A percentile compares a stretch with the other conserved stretches of the same genome.
These are phyloP conservation scores for Diospyros lotus DNA, from an alignment of 148 eudicot species.

Conservation along the genomic window DNA sequence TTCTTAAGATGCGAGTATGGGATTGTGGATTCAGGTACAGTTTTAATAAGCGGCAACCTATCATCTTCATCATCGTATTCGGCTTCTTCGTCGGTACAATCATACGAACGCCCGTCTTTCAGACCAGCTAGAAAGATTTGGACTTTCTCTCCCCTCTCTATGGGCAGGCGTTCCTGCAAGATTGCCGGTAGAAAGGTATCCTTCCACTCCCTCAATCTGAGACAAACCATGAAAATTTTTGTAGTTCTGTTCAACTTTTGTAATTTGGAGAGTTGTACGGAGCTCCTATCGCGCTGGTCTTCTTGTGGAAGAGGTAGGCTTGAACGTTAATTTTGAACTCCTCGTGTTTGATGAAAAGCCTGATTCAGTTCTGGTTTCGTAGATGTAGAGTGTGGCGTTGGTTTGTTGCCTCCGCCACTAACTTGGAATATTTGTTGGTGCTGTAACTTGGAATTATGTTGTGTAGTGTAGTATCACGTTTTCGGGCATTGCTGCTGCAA, in stretches of 20 bases:
- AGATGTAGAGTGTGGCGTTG: background rate
- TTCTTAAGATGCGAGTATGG: background rate
- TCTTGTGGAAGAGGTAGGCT: background rate
- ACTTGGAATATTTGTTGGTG: background rate
- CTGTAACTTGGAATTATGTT: background rate
- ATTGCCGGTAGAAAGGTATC: slow-evolving; percentile 87
- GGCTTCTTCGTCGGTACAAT: slow-evolving; percentile 23
- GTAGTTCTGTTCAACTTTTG: background rate
- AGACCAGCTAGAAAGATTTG: slow-evolving; percentile 51
- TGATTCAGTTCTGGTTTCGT: slow-evolving; percentile 9
- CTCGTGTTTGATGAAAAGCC: slow-evolving; percentile 40
- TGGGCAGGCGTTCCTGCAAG: slow-evolving; percentile 90
- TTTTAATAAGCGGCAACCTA: slow-evolving; percentile 24
- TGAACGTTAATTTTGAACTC: slow-evolving; percentile 17
- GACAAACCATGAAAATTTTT: background rate
- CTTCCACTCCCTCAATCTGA: background rate
- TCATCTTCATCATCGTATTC: slow-evolving; percentile 36
- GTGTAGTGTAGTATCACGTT: background rate
- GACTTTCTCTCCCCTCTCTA: slow-evolving; percentile 67
- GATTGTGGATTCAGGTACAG: slow-evolving; percentile 30
- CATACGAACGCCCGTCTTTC: slow-evolving; percentile 18
- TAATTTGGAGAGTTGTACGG: slow-evolving; percentile 7
- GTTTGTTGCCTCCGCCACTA: background rate
- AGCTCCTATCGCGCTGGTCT: background rate
- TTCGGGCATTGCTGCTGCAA: background rate